These are phyloP conservation scores for Ogataea allantospora DNA, from an alignment of 805 yeast species.

Conservation along the genomic window DNA sequence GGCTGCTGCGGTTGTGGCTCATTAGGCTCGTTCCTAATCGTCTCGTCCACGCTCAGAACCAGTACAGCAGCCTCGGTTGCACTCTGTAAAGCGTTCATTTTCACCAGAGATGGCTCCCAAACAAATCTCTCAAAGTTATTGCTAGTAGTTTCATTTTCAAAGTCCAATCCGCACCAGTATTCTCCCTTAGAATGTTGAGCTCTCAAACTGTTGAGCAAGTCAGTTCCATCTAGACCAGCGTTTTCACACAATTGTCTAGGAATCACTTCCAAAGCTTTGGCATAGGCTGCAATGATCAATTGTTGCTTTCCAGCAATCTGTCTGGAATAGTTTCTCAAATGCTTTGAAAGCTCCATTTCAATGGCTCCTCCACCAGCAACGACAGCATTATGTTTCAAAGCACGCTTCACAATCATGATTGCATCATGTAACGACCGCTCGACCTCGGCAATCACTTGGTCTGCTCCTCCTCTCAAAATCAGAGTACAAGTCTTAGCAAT, in stretches of 20 bases:
- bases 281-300: constrained; percentile 85
- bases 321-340: constrained; percentile 81
- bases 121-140: constrained; percentile 83
- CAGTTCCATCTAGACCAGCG: constrained; percentile 99
- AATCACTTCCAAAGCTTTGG: constrained; percentile 90
- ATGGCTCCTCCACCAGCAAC: constrained; percentile 99
- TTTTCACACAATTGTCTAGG: constrained; percentile 98
- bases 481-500: constrained; percentile 91
- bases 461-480: constrained; percentile 95
- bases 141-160: constrained; percentile 76
- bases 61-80: constrained; percentile 97
- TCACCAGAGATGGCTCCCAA: constrained; percentile 98
- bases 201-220: constrained; percentile 83
- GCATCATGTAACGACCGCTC: constrained; percentile 98
- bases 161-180: constrained; percentile 89
- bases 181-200: constrained; percentile 95
- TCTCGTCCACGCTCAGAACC: constrained; percentile 94
- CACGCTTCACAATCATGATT: constrained; percentile 95
- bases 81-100: constrained; percentile 87
- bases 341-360: constrained; percentile 93
- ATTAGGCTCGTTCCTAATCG: constrained; percentile 71
- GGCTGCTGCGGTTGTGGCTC: constrained; percentile 37
- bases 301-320: constrained; percentile 96
- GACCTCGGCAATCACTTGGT: constrained; percentile 97
- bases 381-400: constrained; percentile 78